phyloP scores from a whole-genome alignment of 1,284 basidiomycete genomes.

The Microbotryomycetes sp. region DNA sequence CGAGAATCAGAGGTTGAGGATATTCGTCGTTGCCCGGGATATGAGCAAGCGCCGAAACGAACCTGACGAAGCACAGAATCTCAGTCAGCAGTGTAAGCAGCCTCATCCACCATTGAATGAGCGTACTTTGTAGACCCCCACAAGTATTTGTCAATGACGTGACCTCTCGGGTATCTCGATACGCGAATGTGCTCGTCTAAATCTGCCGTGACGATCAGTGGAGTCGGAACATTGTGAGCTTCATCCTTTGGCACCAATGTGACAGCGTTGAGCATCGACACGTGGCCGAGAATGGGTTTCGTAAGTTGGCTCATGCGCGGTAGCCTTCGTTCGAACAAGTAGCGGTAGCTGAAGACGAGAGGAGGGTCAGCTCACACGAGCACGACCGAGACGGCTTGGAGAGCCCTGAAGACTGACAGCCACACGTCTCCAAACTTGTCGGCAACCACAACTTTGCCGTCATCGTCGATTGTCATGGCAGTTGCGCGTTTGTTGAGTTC shows the following conservation, averaged over 20 bases:
- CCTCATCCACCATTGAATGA: neutral
- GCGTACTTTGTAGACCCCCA: slow-evolving; percentile 73
- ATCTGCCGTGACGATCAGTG: slow-evolving; percentile 75
- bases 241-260: slow-evolving; percentile 49
- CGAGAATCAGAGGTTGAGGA: slow-evolving; percentile 52
- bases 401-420: slow-evolving; percentile 47
- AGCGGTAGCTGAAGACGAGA: neutral
- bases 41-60: slow-evolving; percentile 71
- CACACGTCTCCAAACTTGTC: slow-evolving; percentile 85
- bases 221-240: slow-evolving; percentile 49
- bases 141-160: slow-evolving; percentile 74
- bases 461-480: slow-evolving; percentile 51
- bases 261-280: slow-evolving; percentile 70
- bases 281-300: slow-evolving; percentile 72
- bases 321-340: neutral
- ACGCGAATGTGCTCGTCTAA: slow-evolving; percentile 87
- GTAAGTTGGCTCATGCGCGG: too few relatives aligned
- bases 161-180: slow-evolving; percentile 79
- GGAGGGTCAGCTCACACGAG: neutral
- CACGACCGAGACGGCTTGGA: neutral
- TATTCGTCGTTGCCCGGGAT: slow-evolving; percentile 41
- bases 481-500: slow-evolving; percentile 72
- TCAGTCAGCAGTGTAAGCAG: slow-evolving; percentile 5
- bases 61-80: slow-evolving; percentile 50
- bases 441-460: slow-evolving; percentile 59